Percentiles rank a stretch among this genome's conserved stretches.
Evolutionary conservation across 2,329 filamentous ascomycete species (phyloP).

Genomic region (Scedosporium boydii): DNA sequence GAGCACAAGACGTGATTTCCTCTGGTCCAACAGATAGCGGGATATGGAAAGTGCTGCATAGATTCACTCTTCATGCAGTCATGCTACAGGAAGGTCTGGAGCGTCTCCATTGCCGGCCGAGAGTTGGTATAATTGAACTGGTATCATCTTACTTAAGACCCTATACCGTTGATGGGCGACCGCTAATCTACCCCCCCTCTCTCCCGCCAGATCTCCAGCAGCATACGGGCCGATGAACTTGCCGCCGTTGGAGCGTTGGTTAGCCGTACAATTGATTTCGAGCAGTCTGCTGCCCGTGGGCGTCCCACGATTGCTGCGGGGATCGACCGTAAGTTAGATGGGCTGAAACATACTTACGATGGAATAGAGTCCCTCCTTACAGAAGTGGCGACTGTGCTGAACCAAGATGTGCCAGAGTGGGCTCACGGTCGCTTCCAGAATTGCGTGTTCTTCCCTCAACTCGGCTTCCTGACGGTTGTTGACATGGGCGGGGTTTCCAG

Average conservation of each 20-base stretch:
- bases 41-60: constrained; percentile 47
- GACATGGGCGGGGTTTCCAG: constrained; percentile 41
- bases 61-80: not conserved
- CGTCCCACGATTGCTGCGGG: constrained; percentile 65
- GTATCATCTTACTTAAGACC: no score
- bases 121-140: no score
- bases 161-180: no score
- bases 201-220: not conserved
- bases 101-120: not conserved
- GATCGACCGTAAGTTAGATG: constrained; percentile 65
- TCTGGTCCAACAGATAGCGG: constrained; percentile 49
- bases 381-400: constrained; percentile 55
- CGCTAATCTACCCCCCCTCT: not conserved
- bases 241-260: constrained; percentile 62
- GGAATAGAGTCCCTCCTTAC: constrained; percentile 68
- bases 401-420: constrained; percentile 51
- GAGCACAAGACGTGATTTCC: constrained; percentile 47
- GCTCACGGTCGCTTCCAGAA: constrained; percentile 48
- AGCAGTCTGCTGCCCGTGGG: constrained; percentile 60
- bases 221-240: constrained; percentile 30
- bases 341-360: constrained; percentile 66
- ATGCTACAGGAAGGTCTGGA: not conserved
- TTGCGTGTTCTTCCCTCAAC: constrained; percentile 83
- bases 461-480: constrained; percentile 80
- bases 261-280: constrained; percentile 68